phyloP scores from a whole-genome alignment of 2,329 filamentous ascomycete genomes.

The Penicillium freii region DNA sequence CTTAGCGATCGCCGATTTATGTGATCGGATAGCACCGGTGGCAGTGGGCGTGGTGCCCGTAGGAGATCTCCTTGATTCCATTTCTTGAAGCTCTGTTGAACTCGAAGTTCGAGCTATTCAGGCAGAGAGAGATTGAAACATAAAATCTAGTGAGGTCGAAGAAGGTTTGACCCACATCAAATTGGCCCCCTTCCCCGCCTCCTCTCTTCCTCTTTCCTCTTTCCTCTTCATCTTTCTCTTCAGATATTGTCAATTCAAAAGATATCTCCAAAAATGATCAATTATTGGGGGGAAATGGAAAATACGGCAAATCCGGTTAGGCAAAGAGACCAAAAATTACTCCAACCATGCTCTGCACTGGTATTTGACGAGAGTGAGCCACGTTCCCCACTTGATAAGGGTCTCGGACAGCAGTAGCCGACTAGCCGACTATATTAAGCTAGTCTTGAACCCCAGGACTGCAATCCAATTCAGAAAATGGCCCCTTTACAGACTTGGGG shows the following conservation, averaged over 20 bases:
- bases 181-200: neutral
- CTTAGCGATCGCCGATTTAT: slow-evolving; percentile 29
- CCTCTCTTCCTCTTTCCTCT: neutral
- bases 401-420: neutral
- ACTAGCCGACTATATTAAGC: neutral
- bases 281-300: neutral
- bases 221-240: neutral
- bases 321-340: neutral
- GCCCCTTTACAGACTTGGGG: slow-evolving; percentile 28
- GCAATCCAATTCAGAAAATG: slow-evolving; percentile 11
- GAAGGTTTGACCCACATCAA: slow-evolving; percentile 8
- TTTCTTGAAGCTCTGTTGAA: neutral
- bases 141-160: slow-evolving; percentile 3
- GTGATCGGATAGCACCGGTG: slow-evolving; percentile 26
- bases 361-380: neutral
- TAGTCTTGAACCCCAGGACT: neutral
- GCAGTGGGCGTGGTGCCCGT: slow-evolving; percentile 7
- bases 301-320: neutral
- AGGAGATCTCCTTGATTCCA: slow-evolving; percentile 27
- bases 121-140: neutral
- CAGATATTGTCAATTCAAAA: neutral
- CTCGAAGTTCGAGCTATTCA: neutral
- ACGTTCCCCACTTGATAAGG: neutral
- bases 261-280: neutral
- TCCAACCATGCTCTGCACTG: neutral